phyloP scores from a whole-genome alignment of 1,284 basidiomycete species.

The Meripilus lineatus region DNA sequence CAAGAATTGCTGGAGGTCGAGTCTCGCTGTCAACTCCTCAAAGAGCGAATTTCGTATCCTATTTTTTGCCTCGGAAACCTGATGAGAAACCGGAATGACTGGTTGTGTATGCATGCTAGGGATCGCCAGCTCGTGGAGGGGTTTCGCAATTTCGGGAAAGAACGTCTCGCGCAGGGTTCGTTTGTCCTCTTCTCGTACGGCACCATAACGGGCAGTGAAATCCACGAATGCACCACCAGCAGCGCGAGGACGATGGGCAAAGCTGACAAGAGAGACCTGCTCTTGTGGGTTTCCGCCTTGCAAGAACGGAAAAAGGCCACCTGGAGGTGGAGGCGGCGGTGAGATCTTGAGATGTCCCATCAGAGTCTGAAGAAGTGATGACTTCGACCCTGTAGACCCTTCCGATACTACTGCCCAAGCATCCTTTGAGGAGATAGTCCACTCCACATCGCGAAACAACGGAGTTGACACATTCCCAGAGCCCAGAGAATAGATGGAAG shows the following conservation, averaged over 20 bases:
- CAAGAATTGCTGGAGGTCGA: constrained; percentile 61
- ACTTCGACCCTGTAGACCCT: constrained; percentile 20
- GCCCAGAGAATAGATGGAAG: constrained; percentile 25
- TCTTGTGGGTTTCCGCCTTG: constrained; percentile 41
- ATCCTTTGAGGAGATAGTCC: constrained; percentile 21
- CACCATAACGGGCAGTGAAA: constrained; percentile 87
- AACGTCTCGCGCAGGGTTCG: constrained; percentile 69
- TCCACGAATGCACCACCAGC: constrained; percentile 81
- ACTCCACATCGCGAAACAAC: constrained; percentile 21
- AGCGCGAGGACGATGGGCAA: constrained; percentile 57
- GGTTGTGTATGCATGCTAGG: constrained; percentile 25
- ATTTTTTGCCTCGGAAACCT: constrained; percentile 19
- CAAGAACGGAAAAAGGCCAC: constrained; percentile 73
- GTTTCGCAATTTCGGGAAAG: constrained; percentile 44
- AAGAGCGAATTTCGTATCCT: constrained; percentile 34
- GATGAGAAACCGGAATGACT: constrained; percentile 19
- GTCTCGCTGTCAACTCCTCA: constrained; percentile 42
- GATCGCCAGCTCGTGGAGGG: constrained; percentile 25
- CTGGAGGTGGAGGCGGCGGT: constrained; percentile 52
- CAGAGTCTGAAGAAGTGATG: constrained; percentile 37
- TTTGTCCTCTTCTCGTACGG: constrained; percentile 77
- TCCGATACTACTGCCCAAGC: constrained; percentile 25
- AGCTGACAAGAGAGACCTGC: constrained; percentile 65
- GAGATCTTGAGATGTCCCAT: constrained; percentile 64
- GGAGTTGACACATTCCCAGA: constrained; percentile 14